phyloP scores from a whole-genome alignment of 140 eudicot genomes.

The Erigeron philadelphicus region DNA sequence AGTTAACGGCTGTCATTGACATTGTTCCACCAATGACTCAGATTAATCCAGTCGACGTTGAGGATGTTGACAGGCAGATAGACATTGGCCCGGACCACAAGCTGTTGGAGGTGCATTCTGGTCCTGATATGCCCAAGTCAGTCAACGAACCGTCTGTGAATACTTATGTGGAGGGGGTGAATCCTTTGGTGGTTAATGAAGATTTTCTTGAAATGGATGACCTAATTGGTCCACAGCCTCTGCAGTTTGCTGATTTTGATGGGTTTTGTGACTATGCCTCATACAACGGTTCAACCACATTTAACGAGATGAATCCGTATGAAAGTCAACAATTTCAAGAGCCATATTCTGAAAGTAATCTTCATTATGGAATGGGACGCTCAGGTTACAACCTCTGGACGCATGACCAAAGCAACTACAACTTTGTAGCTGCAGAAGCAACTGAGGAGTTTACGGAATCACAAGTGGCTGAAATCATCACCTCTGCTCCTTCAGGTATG shows the following conservation, averaged over 20 bases:
- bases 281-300: conserved; percentile 30
- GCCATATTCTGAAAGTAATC: conserved; percentile 6
- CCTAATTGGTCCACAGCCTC: conserved; percentile 36
- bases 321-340: conserved; percentile 29
- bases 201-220: conserved; percentile 70
- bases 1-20: conserved; percentile 24
- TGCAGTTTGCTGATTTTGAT: conserved; percentile 37
- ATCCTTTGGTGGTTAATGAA: conserved; percentile 29
- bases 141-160: conserved; percentile 42
- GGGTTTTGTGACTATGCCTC: conserved; percentile 44
- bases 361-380: conserved; percentile 23
- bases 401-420: conserved; percentile 27
- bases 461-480: conserved; percentile 21
- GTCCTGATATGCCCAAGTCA: conserved; percentile 37
- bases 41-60: conserved; percentile 32
- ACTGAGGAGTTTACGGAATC: conserved; percentile 13
- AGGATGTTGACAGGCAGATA: conserved; percentile 1
- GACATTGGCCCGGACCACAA: conserved; percentile 6
- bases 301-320: conserved; percentile 19
- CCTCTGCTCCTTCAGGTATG: conserved; percentile 49
- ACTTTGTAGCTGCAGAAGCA: background rate
- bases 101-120: conserved; percentile 20
- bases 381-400: conserved; percentile 31
- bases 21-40: conserved; percentile 29
- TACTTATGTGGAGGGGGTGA: conserved; percentile 22